These are phyloP conservation scores for Colletotrichum magnum DNA, from an alignment of 2,329 filamentous ascomycete genomes.

Conservation along the genomic window DNA sequence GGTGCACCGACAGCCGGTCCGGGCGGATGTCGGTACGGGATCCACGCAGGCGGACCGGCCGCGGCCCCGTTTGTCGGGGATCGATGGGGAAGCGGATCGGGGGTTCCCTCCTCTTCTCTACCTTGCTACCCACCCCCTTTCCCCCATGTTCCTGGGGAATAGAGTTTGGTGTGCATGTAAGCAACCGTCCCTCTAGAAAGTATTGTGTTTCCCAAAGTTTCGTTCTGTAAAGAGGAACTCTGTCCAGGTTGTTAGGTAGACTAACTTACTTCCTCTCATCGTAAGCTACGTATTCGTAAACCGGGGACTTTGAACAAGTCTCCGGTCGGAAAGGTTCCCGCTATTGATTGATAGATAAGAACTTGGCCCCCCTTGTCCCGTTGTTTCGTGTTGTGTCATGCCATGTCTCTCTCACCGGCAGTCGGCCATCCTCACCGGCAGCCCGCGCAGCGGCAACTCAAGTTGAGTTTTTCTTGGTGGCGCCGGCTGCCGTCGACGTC, in stretches of 20 bases:
- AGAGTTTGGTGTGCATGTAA: conserved; percentile 4
- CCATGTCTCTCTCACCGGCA: conserved; percentile 9
- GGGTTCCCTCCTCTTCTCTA: background rate
- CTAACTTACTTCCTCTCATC: no score
- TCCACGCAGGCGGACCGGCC: conserved; percentile 17
- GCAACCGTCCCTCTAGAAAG: background rate
- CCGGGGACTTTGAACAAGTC: conserved; percentile 9
- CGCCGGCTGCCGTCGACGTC: conserved; percentile 24
- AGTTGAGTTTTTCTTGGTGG: background rate
- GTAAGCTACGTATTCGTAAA: conserved; percentile 1
- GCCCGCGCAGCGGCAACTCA: conserved; percentile 1
- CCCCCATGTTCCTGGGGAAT: no score
- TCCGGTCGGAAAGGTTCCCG: background rate
- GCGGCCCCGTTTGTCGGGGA: conserved; percentile 37
- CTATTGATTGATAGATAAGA: conserved; percentile 14
- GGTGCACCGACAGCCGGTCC: conserved; percentile 33
- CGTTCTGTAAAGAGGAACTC: no score
- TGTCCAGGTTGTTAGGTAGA: no score
- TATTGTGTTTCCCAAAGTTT: conserved; percentile 13
- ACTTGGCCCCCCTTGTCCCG: no score
- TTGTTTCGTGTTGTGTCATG: background rate
- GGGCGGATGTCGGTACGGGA: conserved; percentile 36
- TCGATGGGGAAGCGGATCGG: background rate
- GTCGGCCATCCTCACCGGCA: conserved; percentile 4
- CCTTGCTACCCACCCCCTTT: no score